Conservation (phyloP, 2,329 filamentous ascomycete species). For the Epichloe baconii region DNA sequence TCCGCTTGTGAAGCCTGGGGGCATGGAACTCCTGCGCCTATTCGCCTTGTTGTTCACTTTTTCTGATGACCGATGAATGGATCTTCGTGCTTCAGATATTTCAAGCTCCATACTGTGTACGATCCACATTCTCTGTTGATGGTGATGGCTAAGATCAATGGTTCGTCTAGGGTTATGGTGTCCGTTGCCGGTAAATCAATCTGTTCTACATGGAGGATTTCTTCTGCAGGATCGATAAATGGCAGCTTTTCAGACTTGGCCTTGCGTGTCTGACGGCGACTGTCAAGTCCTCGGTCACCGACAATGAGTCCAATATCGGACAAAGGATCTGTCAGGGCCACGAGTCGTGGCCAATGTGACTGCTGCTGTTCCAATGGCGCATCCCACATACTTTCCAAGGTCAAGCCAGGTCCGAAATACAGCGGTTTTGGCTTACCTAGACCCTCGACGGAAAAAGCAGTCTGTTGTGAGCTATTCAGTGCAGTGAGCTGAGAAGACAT, state of each 20-base stretch:
- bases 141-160: conserved; percentile 65
- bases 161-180: conserved; percentile 25
- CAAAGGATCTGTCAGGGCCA: conserved; percentile 74
- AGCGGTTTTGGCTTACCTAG: conserved; percentile 42
- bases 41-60: conserved; percentile 32
- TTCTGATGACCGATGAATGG: conserved; percentile 34
- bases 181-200: conserved; percentile 39
- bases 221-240: conserved; percentile 63
- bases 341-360: conserved; percentile 59
- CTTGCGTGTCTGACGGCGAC: conserved; percentile 16
- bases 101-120: conserved; percentile 76
- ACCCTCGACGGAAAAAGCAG: conserved; percentile 43
- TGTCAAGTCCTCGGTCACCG: conserved; percentile 34
- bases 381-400: conserved; percentile 46
- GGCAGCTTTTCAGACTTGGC: conserved; percentile 27
- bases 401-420: conserved; percentile 37
- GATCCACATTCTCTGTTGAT: conserved; percentile 62
- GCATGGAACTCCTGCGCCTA: conserved; percentile 50
- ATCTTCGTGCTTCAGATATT: conserved; percentile 60
- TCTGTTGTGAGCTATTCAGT: conserved; percentile 35
- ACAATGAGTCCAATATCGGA: conserved; percentile 77
- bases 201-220: conserved; percentile 70
- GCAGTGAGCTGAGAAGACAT: conserved; percentile 53
- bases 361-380: conserved; percentile 37
- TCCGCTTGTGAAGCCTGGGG: conserved; percentile 60